Evolutionary conservation across 2,329 filamentous ascomycete genomes (phyloP).

Genomic region (Amesomyces nigricolor): DNA sequence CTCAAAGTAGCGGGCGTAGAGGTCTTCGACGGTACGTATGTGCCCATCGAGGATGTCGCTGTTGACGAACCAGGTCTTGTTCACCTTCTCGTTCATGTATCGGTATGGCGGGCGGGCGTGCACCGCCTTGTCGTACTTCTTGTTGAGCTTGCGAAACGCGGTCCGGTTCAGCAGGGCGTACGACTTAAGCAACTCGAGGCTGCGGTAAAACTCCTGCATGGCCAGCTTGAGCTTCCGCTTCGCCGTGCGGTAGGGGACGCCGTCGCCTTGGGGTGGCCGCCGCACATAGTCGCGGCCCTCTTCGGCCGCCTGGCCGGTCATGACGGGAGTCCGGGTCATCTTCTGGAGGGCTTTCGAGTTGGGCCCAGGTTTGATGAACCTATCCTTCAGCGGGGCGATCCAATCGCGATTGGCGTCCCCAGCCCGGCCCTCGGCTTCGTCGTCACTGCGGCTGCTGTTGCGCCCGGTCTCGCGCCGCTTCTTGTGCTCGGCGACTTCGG

Average conservation of each 20-base stretch:
- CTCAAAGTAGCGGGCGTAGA: conserved; percentile 94
- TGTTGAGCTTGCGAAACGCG: conserved; percentile 95
- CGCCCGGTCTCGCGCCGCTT: conserved; percentile 31
- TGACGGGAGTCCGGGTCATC: conserved; percentile 48
- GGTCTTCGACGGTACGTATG: conserved; percentile 75
- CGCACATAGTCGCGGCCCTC: conserved; percentile 46
- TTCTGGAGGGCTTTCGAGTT: conserved; percentile 55
- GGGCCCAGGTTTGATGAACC: conserved; percentile 51
- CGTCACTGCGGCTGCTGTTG: conserved; percentile 23
- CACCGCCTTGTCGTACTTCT: conserved; percentile 94
- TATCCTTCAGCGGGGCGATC: conserved; percentile 50
- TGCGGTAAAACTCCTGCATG: conserved; percentile 87
- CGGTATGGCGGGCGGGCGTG: conserved; percentile 69
- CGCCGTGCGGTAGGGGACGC: conserved; percentile 77
- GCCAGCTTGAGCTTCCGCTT: conserved; percentile 90
- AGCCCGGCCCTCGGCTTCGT: conserved; percentile 25
- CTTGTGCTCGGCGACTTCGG: conserved; percentile 55
- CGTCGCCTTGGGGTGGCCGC: conserved; percentile 42
- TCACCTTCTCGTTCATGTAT: conserved; percentile 89
- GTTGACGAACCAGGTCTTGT: conserved; percentile 83
- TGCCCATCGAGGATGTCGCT: conserved; percentile 79
- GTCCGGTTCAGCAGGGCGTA: conserved; percentile 87
- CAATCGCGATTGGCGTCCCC: conserved; percentile 33
- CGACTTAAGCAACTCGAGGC: conserved; percentile 84
- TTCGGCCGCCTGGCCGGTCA: conserved; percentile 31